These are phyloP conservation scores for Penicillium capsulatum DNA, from an alignment of 2,329 filamentous ascomycete species.

Conservation along the genomic window DNA sequence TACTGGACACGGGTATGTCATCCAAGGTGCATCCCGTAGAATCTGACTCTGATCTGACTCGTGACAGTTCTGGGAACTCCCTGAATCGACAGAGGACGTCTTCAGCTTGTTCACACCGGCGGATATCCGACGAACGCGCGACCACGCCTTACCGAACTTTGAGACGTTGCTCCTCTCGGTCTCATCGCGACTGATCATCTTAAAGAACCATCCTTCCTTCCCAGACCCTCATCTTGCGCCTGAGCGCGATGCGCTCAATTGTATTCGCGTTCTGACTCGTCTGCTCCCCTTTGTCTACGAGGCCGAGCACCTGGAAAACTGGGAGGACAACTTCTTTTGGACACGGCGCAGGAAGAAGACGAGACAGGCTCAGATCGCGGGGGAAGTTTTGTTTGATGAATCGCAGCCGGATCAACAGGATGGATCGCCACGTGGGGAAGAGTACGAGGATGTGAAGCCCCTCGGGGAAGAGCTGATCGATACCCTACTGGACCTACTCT, in stretches of 20 bases:
- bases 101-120: constrained; percentile 91
- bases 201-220: constrained; percentile 87
- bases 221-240: constrained; percentile 78
- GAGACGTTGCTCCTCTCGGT: constrained; percentile 83
- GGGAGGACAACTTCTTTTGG: constrained; percentile 97
- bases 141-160: constrained; percentile 78
- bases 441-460: constrained; percentile 78
- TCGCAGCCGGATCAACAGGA: constrained; percentile 53
- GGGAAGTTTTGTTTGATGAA: constrained; percentile 82
- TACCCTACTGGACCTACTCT: constrained; percentile 80
- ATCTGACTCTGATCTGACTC: constrained; percentile 18
- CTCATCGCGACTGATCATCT: constrained; percentile 73
- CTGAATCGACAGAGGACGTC: constrained; percentile 91
- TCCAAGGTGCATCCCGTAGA: background rate
- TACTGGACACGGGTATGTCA: constrained; percentile 84
- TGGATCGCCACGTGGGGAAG: constrained; percentile 46
- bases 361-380: constrained; percentile 60
- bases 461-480: constrained; percentile 91
- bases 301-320: constrained; percentile 71
- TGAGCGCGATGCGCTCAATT: constrained; percentile 88
- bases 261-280: constrained; percentile 83
- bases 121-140: constrained; percentile 82
- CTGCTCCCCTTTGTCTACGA: constrained; percentile 91
- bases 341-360: constrained; percentile 66
- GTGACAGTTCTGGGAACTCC: constrained; percentile 87